Conservation (phyloP, 371 early-diverging fungal species). For the Batkoa obscura region DNA sequence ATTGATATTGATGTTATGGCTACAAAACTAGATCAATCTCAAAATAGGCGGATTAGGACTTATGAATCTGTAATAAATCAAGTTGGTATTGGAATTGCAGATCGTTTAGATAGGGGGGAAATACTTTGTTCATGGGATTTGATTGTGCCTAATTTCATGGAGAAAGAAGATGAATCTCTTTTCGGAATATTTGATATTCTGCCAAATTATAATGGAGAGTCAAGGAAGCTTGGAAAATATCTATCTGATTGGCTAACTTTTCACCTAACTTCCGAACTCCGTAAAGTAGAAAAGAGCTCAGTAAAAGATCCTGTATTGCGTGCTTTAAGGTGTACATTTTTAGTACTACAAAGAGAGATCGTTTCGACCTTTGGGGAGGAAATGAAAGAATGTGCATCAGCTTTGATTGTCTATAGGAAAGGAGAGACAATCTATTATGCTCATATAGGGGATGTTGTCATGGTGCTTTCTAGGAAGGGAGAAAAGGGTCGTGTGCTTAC, state of each 20-base stretch:
- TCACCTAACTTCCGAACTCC: constrained; percentile 48
- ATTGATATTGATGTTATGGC: constrained; percentile 76
- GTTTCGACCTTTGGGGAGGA: constrained; percentile 21
- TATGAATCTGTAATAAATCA: constrained; percentile 60
- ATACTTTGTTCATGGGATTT: constrained; percentile 57
- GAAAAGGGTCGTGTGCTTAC: constrained; percentile 53
- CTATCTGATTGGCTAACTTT: constrained; percentile 47
- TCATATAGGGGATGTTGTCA: constrained; percentile 77
- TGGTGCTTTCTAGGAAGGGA: constrained; percentile 56
- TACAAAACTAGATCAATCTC: constrained; percentile 60
- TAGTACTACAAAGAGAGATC: constrained; percentile 53
- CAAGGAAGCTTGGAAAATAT: constrained; percentile 29
- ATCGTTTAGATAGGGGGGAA: constrained; percentile 42
- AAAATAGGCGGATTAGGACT: constrained; percentile 67
- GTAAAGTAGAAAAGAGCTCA: constrained; percentile 27
- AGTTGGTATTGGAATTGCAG: constrained; percentile 75
- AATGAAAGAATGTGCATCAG: constrained; percentile 42
- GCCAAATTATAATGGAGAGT: constrained; percentile 30
- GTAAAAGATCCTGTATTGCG: constrained; percentile 31
- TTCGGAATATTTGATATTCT: constrained; percentile 73
- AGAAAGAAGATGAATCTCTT: constrained; percentile 64
- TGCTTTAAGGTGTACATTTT: constrained; percentile 48
- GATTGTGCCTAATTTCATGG: constrained; percentile 61
- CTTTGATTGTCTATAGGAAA: constrained; percentile 51
- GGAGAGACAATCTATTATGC: constrained; percentile 67